Conservation (phyloP, 768 basidiomycete genomes). For the Wakefieldia striispora region DNA sequence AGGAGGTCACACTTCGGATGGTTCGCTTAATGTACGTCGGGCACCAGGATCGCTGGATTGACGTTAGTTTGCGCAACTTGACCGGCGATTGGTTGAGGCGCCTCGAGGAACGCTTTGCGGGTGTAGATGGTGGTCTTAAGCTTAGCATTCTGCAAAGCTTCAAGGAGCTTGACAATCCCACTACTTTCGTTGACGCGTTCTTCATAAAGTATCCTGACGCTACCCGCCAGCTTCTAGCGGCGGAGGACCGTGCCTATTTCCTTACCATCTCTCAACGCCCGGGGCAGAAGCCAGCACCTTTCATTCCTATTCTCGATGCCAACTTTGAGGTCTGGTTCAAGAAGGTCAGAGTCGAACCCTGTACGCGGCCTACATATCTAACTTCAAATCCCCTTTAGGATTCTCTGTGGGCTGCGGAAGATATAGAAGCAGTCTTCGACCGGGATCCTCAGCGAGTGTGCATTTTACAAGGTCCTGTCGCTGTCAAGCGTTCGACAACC, state of each 20-base stretch:
- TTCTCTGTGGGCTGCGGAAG: slow-evolving; percentile 96
- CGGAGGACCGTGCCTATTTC: slow-evolving; percentile 95
- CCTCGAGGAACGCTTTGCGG: slow-evolving; percentile 92
- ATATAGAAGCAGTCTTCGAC: slow-evolving; percentile 98
- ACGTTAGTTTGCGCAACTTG: slow-evolving; percentile 85
- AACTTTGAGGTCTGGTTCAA: slow-evolving; percentile 99
- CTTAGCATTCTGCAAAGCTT: slow-evolving; percentile 86
- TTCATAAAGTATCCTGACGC: slow-evolving; percentile 84
- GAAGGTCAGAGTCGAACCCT: slow-evolving; percentile 58
- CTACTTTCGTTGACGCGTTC: slow-evolving; percentile 74
- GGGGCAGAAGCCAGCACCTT: slow-evolving; percentile 97
- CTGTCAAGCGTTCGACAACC: slow-evolving; percentile 79
- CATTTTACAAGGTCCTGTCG: slow-evolving; percentile 96
- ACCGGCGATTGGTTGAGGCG: slow-evolving; percentile 97
- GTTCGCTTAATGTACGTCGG: slow-evolving; percentile 91
- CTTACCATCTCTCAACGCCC: slow-evolving; percentile 93
- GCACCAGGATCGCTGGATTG: slow-evolving; percentile 92
- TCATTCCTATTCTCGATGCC: slow-evolving; percentile 93
- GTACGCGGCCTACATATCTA: slow-evolving; percentile 3
- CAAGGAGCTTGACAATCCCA: slow-evolving; percentile 77
- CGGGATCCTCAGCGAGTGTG: slow-evolving; percentile 98
- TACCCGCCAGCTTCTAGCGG: slow-evolving; percentile 80
- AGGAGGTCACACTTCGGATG: slow-evolving; percentile 91
- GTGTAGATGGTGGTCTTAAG: slow-evolving; percentile 79
- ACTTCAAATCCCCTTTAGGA: slow-evolving; percentile 49